Conservation (phyloP, 2,329 filamentous ascomycete species). For the Penicillium sp. region DNA sequence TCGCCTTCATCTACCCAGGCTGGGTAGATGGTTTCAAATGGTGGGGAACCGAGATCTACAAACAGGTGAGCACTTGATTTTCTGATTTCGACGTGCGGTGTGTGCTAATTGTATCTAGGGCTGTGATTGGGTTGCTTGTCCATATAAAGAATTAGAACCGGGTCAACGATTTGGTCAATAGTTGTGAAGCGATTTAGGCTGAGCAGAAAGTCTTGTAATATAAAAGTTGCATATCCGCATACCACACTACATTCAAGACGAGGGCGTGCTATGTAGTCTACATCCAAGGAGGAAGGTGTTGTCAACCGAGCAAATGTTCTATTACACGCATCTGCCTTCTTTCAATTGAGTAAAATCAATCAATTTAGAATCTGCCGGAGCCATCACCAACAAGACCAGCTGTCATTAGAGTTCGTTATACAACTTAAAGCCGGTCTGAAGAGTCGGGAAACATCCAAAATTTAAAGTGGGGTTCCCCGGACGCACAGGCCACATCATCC, state of each 20-base stretch:
- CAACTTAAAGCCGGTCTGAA: too few species aligned
- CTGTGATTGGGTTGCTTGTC: conserved; percentile 80
- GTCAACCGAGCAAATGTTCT: too few species aligned
- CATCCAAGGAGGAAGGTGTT: too few species aligned
- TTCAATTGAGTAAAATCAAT: too few species aligned
- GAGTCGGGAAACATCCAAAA: neutral
- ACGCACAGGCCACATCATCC: neutral
- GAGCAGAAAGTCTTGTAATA: neutral
- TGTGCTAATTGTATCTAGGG: conserved; percentile 47
- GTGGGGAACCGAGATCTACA: conserved; percentile 89
- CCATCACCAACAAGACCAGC: too few species aligned
- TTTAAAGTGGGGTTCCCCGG: neutral
- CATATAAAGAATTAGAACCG: conserved; percentile 63
- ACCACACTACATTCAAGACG: neutral
- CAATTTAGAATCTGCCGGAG: too few species aligned
- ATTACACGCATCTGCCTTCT: too few species aligned
- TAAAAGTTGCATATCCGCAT: neutral
- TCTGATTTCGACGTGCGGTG: neutral
- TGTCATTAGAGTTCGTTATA: too few species aligned
- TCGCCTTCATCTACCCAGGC: conserved; percentile 80
- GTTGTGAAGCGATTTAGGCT: neutral
- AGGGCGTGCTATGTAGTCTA: too few species aligned
- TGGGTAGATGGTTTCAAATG: conserved; percentile 71
- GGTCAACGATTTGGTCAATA: conserved; percentile 65
- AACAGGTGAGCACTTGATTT: conserved; percentile 49